Evolutionary conservation across 1,284 basidiomycete species (phyloP), one percentile per base, ranked within the genome.

Genomic region (Schizopora paradoxa): DNA sequence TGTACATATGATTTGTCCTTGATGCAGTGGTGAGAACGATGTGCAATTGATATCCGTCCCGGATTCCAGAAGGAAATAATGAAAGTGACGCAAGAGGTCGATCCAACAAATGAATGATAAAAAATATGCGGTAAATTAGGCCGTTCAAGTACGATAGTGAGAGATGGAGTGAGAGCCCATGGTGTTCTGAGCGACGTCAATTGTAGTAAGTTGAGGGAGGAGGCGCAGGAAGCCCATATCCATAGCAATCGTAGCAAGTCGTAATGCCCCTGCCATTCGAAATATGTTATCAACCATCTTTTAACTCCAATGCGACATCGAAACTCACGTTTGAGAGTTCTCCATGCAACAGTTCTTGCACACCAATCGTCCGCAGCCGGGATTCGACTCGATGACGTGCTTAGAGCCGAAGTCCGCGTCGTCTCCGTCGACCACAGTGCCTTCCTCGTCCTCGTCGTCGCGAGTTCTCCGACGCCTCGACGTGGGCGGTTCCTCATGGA

Each of bases 331-430:
- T 33, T 57, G 54, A 5, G 56, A 47, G 26, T 55, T 56, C 46
- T 66, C 64, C 13, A 60, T 50, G 41, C 60, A 63, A 34, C 64
- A 66, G 6, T 49, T 56, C 33, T 56, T 55, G 41, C 64, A 66
- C n/a, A 66, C 41, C n/a, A 44, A 52, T 41, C 61, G 54, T 32
- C 61, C 63, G 39, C 64, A 66, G 5, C 64, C 63, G 1, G 56
- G 53, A 10, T 51, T 37, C 7, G 45, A 47, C 2, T 46, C 41
- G 13, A 51, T 45, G 22, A n/a, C 13, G 23, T 28, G 44, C 44
- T 48, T 53, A 19, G 18, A 29, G 6, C 46, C 16, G 8, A 23
- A 14, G 25, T 40, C n/a, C n/a, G 28, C 14, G 8, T 50, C 48
- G 23, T 46, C 44, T 11, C 10, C 33, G 14, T 36, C 48, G 14